phyloP scores from a whole-genome alignment of 192 early-diverging fungal genomes.

The Podila epicladia region DNA sequence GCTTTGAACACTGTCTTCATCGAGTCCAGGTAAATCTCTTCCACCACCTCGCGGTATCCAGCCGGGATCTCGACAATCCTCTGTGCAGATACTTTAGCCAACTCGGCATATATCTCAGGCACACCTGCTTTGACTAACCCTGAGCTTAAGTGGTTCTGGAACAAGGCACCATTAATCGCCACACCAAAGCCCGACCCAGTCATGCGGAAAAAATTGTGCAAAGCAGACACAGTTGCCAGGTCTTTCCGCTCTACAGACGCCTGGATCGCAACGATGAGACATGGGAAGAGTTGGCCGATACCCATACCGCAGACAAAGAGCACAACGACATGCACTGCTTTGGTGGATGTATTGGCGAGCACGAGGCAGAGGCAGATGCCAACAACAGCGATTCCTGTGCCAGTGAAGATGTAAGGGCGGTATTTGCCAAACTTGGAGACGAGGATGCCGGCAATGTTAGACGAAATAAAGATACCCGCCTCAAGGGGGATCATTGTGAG shows the following conservation, averaged over 20 bases:
- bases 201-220: constrained; percentile 62
- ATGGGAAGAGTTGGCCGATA: constrained; percentile 51
- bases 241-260: constrained; percentile 40
- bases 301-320: constrained; percentile 79
- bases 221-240: constrained; percentile 45
- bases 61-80: constrained; percentile 27
- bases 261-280: constrained; percentile 44
- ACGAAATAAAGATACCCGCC: constrained; percentile 71
- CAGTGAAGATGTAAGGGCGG: constrained; percentile 67
- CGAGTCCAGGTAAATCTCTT: constrained; percentile 31
- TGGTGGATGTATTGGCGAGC: constrained; percentile 58
- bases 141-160: constrained; percentile 46
- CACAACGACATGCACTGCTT: constrained; percentile 60
- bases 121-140: not conserved
- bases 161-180: constrained; percentile 69
- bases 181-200: constrained; percentile 61
- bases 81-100: constrained; percentile 36
- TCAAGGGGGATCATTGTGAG: constrained; percentile 77
- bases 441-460: constrained; percentile 69
- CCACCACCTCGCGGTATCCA: constrained; percentile 12
- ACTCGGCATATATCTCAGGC: constrained; percentile 8
- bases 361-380: constrained; percentile 74
- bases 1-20: constrained; percentile 51
- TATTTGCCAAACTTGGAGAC: constrained; percentile 74
- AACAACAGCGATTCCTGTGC: constrained; percentile 65